Evolutionary conservation across 805 yeast species (phyloP).

Genomic region (Candida adriatica): DNA sequence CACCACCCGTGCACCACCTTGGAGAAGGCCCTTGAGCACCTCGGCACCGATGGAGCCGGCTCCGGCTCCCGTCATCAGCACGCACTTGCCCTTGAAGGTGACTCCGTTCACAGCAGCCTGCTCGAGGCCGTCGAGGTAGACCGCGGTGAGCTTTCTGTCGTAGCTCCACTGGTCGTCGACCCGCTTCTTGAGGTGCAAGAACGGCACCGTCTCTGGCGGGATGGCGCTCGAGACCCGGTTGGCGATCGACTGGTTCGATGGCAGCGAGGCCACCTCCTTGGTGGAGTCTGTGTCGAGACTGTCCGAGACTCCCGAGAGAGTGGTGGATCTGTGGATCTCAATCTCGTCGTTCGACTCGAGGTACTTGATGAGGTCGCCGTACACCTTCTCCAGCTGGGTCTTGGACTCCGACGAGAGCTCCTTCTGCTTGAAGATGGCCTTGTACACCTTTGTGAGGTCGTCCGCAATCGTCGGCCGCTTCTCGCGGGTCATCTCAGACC

Average conservation of each 20-base stretch:
- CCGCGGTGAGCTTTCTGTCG: slow-evolving; percentile 68
- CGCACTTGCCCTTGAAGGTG: slow-evolving; percentile 81
- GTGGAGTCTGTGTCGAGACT: slow-evolving; percentile 46
- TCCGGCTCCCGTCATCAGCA: slow-evolving; percentile 96
- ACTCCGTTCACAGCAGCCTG: slow-evolving; percentile 92
- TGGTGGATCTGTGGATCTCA: slow-evolving; percentile 57
- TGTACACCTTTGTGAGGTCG: slow-evolving; percentile 77
- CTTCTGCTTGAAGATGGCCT: slow-evolving; percentile 72
- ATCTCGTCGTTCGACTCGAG: slow-evolving; percentile 66
- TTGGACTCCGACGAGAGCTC: slow-evolving; percentile 52
- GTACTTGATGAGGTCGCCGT: slow-evolving; percentile 62
- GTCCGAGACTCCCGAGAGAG: slow-evolving; percentile 46
- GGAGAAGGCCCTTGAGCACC: slow-evolving; percentile 84
- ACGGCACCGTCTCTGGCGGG: slow-evolving; percentile 85
- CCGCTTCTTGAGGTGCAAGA: slow-evolving; percentile 86
- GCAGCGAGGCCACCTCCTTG: slow-evolving; percentile 82
- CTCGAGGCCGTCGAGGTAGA: slow-evolving; percentile 86
- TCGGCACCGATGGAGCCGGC: slow-evolving; percentile 98
- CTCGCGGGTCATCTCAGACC: slow-evolving; percentile 73
- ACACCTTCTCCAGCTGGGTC: slow-evolving; percentile 63
- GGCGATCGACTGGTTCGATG: slow-evolving; percentile 59
- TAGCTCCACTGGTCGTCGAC: slow-evolving; percentile 75
- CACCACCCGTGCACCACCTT: slow-evolving; percentile 97
- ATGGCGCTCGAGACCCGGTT: slow-evolving; percentile 69
- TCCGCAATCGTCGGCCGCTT: slow-evolving; percentile 74